phyloP scores from a whole-genome alignment of 441 rosid species.

The Syzygium syzygioides region DNA sequence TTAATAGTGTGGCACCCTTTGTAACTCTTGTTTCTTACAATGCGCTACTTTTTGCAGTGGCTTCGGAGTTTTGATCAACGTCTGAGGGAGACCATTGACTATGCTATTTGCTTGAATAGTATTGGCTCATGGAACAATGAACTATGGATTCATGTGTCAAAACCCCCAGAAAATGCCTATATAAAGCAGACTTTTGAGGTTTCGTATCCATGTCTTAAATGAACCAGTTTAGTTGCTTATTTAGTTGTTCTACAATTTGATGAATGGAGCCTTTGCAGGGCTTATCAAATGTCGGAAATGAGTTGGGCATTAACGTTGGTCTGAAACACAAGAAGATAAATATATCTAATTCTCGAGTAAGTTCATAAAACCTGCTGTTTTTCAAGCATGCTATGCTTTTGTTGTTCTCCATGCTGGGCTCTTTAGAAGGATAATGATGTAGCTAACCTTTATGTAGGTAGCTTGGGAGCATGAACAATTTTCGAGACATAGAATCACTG shows the following conservation, averaged over 20 bases:
- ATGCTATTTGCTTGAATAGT: conserved; percentile 95
- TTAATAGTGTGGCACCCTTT: not conserved
- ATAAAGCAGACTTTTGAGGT: conserved; percentile 92
- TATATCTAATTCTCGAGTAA: conserved; percentile 93
- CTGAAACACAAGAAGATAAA: conserved; percentile 96
- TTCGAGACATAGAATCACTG: conserved; percentile 90
- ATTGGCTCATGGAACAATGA: conserved; percentile 77
- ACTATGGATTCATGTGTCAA: conserved; percentile 80
- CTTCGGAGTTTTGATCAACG: conserved; percentile 96
- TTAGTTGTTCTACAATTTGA: conserved; percentile 14
- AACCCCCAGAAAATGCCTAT: conserved; percentile 93
- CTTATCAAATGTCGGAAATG: conserved; percentile 73
- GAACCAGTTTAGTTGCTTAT: conserved; percentile 5
- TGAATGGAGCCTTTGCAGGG: conserved; percentile 44
- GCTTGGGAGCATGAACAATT: conserved; percentile 99
- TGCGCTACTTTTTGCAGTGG: conserved; percentile 58
- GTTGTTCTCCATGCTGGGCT: not conserved
- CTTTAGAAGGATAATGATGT: conserved; percentile 28
- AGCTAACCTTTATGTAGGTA: conserved; percentile 58
- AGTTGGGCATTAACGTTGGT: conserved; percentile 65
- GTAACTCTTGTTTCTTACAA: not conserved
- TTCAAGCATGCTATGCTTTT: not conserved
- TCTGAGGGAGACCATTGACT: conserved; percentile 89
- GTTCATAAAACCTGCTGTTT: conserved; percentile 18
- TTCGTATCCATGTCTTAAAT: conserved; percentile 13